These are phyloP conservation scores for Geranomyces variabilis DNA, from an alignment of 192 early-diverging fungal genomes.

Conservation along the genomic window DNA sequence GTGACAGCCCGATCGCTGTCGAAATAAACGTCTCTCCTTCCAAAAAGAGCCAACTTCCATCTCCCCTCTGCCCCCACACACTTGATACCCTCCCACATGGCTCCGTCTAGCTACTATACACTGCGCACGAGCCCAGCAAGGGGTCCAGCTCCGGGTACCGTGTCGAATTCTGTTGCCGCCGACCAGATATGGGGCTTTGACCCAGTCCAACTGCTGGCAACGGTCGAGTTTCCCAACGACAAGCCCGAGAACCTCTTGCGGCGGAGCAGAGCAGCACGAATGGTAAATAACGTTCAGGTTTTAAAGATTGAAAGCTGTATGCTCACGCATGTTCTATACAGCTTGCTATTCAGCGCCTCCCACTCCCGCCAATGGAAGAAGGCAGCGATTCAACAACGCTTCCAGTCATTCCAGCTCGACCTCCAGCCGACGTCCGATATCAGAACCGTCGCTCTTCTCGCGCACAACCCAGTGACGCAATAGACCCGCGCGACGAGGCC, in stretches of 20 bases:
- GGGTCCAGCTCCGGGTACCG: neutral
- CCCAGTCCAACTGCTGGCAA: constrained; percentile 50
- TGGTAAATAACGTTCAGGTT: constrained; percentile 21
- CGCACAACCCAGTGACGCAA: neutral
- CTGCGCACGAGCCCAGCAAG: neutral
- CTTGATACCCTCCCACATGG: too few relatives aligned
- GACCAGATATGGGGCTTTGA: constrained; percentile 59
- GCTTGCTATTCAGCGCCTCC: neutral
- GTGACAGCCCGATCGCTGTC: too few relatives aligned
- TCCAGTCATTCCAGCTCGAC: neutral
- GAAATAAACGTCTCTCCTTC: too few relatives aligned
- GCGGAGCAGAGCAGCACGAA: constrained; percentile 37
- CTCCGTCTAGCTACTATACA: constrained; percentile 4
- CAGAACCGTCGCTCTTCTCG: neutral
- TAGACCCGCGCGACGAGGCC: constrained; percentile 26
- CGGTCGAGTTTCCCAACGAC: constrained; percentile 61
- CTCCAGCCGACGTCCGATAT: neutral
- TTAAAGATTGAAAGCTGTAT: neutral
- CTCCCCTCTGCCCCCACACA: too few relatives aligned
- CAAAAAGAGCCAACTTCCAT: too few relatives aligned
- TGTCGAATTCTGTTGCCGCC: neutral
- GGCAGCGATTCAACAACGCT: too few relatives aligned
- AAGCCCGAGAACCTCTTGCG: constrained; percentile 47
- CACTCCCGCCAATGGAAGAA: neutral
- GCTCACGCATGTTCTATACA: neutral